Percentiles rank a stretch among this genome's conserved stretches.
Conservation (phyloP, 495 filamentous ascomycete genomes). For the Hypoxylon intermedium region DNA sequence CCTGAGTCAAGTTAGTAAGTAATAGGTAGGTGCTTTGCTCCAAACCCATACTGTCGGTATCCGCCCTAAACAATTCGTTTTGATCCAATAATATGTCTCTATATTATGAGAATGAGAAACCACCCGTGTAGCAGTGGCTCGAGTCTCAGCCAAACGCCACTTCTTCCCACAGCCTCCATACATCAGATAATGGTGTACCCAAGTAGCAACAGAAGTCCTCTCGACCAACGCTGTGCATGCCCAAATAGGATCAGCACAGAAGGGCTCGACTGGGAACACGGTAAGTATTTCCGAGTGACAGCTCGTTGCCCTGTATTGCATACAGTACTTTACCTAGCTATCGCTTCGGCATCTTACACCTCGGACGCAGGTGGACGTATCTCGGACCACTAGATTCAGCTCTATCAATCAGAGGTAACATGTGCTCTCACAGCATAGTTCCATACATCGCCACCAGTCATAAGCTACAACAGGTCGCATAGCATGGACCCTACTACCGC, state of each 20-base stretch:
- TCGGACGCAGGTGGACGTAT: not conserved
- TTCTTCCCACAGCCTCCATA: not conserved
- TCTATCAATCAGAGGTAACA: conserved; percentile 11
- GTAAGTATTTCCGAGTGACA: conserved; percentile 11
- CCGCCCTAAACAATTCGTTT: conserved; percentile 17
- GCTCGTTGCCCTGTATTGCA: conserved; percentile 12
- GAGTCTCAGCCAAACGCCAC: conserved; percentile 6
- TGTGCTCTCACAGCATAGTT: conserved; percentile 10
- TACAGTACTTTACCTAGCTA: not conserved
- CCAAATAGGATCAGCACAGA: conserved; percentile 2
- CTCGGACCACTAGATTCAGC: not conserved
- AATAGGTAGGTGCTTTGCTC: no score
- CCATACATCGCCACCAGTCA: not conserved
- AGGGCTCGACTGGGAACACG: not conserved
- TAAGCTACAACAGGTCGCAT: conserved; percentile 20
- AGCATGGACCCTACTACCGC: conserved; percentile 1
- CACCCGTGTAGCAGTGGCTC: not conserved
- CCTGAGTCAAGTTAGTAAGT: no score
- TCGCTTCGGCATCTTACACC: not conserved
- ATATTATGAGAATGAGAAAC: not conserved
- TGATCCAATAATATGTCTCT: conserved; percentile 2
- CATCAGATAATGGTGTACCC: not conserved
- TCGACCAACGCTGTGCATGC: not conserved
- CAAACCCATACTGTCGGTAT: conserved; percentile 38
- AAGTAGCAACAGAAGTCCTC: not conserved